Evolutionary conservation across 1,139 yeast species (phyloP).

Genomic region (Sugiyamaella xylanicola): DNA sequence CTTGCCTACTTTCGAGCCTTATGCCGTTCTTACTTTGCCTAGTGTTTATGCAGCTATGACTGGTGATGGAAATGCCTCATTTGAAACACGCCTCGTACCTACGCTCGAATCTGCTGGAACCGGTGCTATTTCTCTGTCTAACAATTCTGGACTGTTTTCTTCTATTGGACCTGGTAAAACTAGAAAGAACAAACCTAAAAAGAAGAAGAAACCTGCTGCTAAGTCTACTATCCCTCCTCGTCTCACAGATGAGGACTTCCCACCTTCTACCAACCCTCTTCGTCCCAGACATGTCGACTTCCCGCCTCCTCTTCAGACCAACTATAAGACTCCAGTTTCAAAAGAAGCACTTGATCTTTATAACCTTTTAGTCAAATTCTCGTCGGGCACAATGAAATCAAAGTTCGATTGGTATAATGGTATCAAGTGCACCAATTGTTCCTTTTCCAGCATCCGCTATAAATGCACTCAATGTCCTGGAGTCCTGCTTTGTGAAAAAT

Average conservation of each 20-base stretch:
- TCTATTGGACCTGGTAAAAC: not conserved
- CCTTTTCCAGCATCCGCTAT: conserved; percentile 26
- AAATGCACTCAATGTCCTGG: conserved; percentile 28
- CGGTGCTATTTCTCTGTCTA: not conserved
- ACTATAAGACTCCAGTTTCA: conserved; percentile 12
- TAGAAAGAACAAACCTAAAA: not conserved
- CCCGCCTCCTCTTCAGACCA: not conserved
- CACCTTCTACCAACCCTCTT: not conserved
- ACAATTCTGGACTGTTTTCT: not conserved
- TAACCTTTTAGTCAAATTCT: conserved; percentile 21
- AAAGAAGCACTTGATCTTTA: conserved; percentile 5
- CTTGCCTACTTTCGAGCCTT: too few species aligned
- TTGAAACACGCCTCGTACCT: too few species aligned
- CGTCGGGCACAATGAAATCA: conserved; percentile 8
- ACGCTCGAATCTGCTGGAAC: not conserved
- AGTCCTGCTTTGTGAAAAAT: conserved; percentile 27
- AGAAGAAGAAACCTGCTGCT: not conserved
- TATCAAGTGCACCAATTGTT: conserved; percentile 1
- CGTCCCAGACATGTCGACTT: conserved; percentile 1
- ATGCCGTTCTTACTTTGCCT: too few species aligned
- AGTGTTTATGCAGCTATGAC: too few species aligned
- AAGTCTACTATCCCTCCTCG: too few species aligned
- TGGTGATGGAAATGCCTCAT: too few species aligned
- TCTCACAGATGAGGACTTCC: too few species aligned
- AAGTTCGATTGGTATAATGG: conserved; percentile 14